Percentiles rank a stretch among this genome's conserved stretches.
Conservation (phyloP, 148 eudicot species). For the Camellia japonica region DNA sequence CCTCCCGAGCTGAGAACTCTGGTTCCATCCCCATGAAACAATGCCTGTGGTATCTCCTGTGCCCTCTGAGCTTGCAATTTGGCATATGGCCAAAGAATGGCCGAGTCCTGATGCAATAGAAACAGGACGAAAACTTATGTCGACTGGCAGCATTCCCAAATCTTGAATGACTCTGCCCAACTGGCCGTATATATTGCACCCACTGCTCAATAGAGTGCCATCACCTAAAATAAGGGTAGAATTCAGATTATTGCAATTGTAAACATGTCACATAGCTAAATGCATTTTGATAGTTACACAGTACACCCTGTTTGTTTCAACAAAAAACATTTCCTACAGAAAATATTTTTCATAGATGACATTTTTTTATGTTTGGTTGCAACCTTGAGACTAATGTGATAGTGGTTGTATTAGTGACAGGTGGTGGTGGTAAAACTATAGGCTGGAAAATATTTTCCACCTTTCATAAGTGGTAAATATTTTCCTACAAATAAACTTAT, state of each 20-base stretch:
- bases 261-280: neutral
- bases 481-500: too few relatives aligned
- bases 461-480: too few relatives aligned
- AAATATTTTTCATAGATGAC: too few relatives aligned
- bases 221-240: constrained; percentile 47
- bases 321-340: too few relatives aligned
- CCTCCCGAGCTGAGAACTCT: constrained; percentile 83
- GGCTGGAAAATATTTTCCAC: too few relatives aligned
- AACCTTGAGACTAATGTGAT: too few relatives aligned
- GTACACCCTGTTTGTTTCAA: too few relatives aligned
- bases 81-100: constrained; percentile 78
- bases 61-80: constrained; percentile 20
- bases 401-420: too few relatives aligned
- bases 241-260: constrained; percentile 3
- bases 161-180: constrained; percentile 59
- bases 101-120: constrained; percentile 81
- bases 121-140: constrained; percentile 40
- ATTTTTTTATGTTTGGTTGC: too few relatives aligned
- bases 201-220: constrained; percentile 73
- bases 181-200: constrained; percentile 82
- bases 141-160: constrained; percentile 63
- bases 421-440: too few relatives aligned
- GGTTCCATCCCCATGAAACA: constrained; percentile 96
- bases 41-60: constrained; percentile 25
- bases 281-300: neutral